phyloP scores from a whole-genome alignment of 2,329 filamentous ascomycete species.

The Claviceps pazoutovae region DNA sequence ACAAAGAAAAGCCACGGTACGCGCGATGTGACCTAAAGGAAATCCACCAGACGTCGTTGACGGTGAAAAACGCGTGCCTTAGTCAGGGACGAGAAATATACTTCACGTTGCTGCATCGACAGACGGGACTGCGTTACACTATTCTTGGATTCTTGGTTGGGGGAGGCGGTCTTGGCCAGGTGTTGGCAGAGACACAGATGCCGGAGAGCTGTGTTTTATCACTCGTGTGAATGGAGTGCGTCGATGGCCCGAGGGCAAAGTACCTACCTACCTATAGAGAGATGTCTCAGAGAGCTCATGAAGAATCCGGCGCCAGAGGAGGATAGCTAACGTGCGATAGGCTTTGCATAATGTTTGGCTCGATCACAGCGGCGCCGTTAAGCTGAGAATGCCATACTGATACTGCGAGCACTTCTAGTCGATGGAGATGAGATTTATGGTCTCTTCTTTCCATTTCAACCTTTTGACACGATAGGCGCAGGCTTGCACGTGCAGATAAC shows the following conservation, averaged over 20 bases:
- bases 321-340: background rate
- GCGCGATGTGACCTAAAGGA: no score
- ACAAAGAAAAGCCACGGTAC: no score
- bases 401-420: background rate
- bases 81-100: slow-evolving; percentile 4
- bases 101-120: slow-evolving; percentile 4
- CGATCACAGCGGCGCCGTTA: background rate
- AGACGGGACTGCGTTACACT: background rate
- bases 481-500: background rate
- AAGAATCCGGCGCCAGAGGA: background rate
- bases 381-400: background rate
- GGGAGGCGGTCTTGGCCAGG: slow-evolving; percentile 1
- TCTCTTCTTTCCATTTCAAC: no score
- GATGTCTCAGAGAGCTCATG: background rate
- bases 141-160: background rate
- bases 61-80: background rate
- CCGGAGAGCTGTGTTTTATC: background rate
- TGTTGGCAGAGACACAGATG: background rate
- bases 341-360: background rate
- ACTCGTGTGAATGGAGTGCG: background rate
- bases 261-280: background rate
- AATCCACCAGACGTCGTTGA: background rate
- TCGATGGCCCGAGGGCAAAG: background rate
- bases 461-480: no score
- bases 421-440: no score